phyloP scores from a whole-genome alignment of 2,329 filamentous ascomycete species.

The Blumeriella jaapii region DNA sequence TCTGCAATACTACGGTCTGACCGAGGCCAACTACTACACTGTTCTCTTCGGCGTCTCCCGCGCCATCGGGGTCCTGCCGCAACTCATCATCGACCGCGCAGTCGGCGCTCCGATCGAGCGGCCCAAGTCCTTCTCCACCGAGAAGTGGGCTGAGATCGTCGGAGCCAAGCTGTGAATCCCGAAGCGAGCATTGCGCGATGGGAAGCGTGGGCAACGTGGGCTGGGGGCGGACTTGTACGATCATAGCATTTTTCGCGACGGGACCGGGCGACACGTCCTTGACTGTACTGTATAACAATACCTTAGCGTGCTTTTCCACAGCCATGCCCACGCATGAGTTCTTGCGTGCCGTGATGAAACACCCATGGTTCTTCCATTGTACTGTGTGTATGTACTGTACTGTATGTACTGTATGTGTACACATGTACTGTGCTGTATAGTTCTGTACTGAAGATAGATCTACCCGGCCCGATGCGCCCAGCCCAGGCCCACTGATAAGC shows the following conservation, averaged over 20 bases:
- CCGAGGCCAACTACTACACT: slow-evolving; percentile 99
- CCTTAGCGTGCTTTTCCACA: slow-evolving; percentile 19
- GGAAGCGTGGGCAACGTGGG: too few relatives aligned
- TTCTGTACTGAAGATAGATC: too few relatives aligned
- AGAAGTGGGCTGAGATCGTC: slow-evolving; percentile 88
- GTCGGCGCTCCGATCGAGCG: slow-evolving; percentile 95
- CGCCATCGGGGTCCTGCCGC: slow-evolving; percentile 94
- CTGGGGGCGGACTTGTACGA: slow-evolving; percentile 17
- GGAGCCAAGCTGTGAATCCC: slow-evolving; percentile 71
- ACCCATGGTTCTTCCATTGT: neutral
- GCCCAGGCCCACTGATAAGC: too few relatives aligned
- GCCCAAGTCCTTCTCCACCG: slow-evolving; percentile 97
- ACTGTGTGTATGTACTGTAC: too few relatives aligned
- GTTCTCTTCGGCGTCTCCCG: slow-evolving; percentile 98
- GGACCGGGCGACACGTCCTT: slow-evolving; percentile 18
- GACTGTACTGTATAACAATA: slow-evolving; percentile 28
- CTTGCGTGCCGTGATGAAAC: too few relatives aligned
- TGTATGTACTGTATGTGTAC: too few relatives aligned
- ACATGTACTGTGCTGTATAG: too few relatives aligned
- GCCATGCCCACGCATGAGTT: slow-evolving; percentile 11
- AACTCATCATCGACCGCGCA: slow-evolving; percentile 99
- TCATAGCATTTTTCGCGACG: slow-evolving; percentile 21
- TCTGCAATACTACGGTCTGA: slow-evolving; percentile 98
- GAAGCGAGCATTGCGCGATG: neutral
- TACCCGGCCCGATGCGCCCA: too few relatives aligned